Evolutionary conservation across 129 eudicot species (phyloP).

Genomic region (Chrysanthemum makinoi): DNA sequence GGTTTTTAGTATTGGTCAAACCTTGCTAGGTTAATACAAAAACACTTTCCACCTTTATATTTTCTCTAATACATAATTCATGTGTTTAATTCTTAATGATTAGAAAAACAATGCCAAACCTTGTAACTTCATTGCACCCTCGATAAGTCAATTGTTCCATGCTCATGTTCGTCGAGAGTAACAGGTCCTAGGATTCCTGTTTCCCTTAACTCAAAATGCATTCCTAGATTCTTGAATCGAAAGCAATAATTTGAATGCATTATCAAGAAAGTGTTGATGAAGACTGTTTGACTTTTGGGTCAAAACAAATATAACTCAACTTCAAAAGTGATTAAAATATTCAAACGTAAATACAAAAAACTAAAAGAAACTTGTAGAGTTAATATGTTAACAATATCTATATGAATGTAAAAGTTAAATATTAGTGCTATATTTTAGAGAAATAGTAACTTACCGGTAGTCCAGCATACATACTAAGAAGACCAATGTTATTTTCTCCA

Average conservation of each 20-base stretch:
- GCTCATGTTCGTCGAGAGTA: background rate
- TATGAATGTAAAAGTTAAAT: background rate
- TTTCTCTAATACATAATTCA: no score
- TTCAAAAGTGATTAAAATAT: background rate
- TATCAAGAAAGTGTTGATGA: background rate
- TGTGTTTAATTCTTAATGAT: no score
- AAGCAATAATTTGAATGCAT: conserved; percentile 3
- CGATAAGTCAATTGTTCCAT: background rate
- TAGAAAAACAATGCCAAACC: background rate
- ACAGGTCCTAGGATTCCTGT: background rate
- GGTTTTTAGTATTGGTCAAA: background rate
- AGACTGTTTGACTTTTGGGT: conserved; percentile 10
- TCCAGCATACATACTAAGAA: conserved; percentile 86
- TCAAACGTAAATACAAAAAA: background rate
- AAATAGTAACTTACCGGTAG: conserved; percentile 56
- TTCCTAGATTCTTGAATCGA: conserved; percentile 1
- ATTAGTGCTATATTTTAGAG: conserved; percentile 1
- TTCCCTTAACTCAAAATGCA: background rate
- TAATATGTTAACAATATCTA: background rate
- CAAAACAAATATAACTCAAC: background rate
- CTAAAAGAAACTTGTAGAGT: background rate
- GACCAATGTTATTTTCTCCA: conserved; percentile 62
- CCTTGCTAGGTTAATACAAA: no score
- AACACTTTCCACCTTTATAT: no score
- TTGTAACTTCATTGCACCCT: background rate